Percentiles rank a stretch among this genome's conserved stretches.
These are phyloP conservation scores for Coccomyxa sp. DNA, from an alignment of 139 green algal species.

Conservation along the genomic window DNA sequence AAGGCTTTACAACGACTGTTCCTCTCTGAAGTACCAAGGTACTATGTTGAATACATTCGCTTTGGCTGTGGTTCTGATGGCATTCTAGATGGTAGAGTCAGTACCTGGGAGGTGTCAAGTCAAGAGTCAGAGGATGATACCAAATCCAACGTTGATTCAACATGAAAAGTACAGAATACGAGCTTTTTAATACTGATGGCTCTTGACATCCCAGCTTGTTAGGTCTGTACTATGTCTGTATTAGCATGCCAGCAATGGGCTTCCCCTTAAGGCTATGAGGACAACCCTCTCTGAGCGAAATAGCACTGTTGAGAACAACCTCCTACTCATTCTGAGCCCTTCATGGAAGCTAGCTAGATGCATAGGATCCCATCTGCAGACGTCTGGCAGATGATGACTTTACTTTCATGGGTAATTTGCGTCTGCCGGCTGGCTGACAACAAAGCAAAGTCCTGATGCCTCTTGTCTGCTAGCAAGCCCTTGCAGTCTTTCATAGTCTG, in stretches of 20 bases:
- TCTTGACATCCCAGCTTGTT: background rate
- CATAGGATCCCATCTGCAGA: background rate
- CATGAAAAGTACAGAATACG: too few relatives aligned
- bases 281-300: background rate
- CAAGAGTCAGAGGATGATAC: background rate
- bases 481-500: background rate
- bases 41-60: background rate
- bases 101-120: background rate
- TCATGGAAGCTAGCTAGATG: background rate
- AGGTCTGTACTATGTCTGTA: background rate
- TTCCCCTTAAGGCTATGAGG: background rate
- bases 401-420: background rate
- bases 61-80: slow-evolving; percentile 1
- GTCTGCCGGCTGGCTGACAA: background rate
- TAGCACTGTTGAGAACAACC: background rate
- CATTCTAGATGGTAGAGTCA: background rate
- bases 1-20: background rate
- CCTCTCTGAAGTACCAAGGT: background rate
- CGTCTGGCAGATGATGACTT: background rate
- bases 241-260: background rate
- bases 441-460: background rate
- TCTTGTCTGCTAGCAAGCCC: background rate
- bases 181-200: slow-evolving; percentile 2
- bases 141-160: background rate
- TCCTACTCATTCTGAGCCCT: slow-evolving; percentile 1